Conservation (phyloP, 129 eudicot genomes). For the Pulicaria dysenterica region DNA sequence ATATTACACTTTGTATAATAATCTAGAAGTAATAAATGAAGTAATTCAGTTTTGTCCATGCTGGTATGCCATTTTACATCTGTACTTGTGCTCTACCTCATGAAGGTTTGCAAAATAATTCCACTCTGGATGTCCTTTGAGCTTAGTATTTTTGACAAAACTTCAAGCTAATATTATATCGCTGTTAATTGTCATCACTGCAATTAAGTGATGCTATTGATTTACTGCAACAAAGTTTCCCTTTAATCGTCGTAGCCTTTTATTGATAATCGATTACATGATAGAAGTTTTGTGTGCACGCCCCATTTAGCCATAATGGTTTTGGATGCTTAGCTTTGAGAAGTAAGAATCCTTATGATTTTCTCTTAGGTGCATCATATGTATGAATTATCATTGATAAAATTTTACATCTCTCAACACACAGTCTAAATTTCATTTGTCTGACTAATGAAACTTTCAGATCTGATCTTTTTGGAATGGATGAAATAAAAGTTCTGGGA, state of each 20-base stretch:
- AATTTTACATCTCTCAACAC: background rate
- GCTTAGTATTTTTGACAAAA: background rate
- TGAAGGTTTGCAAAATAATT: conserved; percentile 13
- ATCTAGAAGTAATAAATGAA: conserved; percentile 15
- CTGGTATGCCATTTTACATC: conserved; percentile 15
- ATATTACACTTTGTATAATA: background rate
- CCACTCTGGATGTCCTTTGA: conserved; percentile 13
- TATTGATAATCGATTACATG: background rate
- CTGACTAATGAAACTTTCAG: conserved; percentile 30
- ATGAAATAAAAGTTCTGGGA: conserved; percentile 41
- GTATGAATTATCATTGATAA: background rate
- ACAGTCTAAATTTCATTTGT: conserved; percentile 4
- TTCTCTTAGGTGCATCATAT: background rate
- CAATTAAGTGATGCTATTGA: background rate
- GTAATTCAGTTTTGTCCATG: conserved; percentile 12
- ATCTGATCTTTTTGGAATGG: conserved; percentile 48
- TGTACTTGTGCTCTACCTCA: conserved; percentile 12
- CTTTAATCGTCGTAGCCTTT: background rate
- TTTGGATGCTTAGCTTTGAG: background rate
- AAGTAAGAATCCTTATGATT: background rate
- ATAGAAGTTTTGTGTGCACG: background rate
- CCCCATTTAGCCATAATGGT: background rate
- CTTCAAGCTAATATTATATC: conserved; percentile 1
- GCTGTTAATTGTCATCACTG: background rate
- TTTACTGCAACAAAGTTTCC: background rate